phyloP scores from a whole-genome alignment of 805 yeast species.

The Kuraishia hungarica region DNA sequence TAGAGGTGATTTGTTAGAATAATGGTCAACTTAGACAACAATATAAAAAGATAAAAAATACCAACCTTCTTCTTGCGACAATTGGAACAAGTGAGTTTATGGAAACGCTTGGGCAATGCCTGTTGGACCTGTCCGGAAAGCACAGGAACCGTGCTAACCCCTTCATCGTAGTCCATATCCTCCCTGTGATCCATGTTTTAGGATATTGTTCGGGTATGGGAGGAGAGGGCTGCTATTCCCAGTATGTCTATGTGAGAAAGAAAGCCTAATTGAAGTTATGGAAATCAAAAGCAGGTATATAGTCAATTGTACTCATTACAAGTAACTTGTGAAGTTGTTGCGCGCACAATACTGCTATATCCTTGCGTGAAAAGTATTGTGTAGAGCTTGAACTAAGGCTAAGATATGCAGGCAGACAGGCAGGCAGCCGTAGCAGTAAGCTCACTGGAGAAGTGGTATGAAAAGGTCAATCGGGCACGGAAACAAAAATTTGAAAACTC shows the following conservation, averaged over 20 bases:
- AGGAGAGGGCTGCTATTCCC: background rate
- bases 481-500: background rate
- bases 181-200: background rate
- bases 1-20: background rate
- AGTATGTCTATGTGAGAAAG: background rate
- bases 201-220: no score
- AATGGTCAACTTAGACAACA: background rate
- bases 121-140: background rate
- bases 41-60: background rate
- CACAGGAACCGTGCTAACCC: background rate
- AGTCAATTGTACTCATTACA: no score
- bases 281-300: no score
- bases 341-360: no score
- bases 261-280: background rate
- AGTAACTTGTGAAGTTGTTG: no score
- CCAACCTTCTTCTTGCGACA: slow-evolving; percentile 12
- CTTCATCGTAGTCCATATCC: background rate
- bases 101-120: slow-evolving; percentile 3
- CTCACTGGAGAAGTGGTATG: background rate
- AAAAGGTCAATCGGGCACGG: background rate
- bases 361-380: no score
- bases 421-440: background rate
- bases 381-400: no score
- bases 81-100: slow-evolving; percentile 11
- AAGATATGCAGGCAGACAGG: background rate